Conservation (phyloP, 441 rosid species). For the Aleurites moluccanus region DNA sequence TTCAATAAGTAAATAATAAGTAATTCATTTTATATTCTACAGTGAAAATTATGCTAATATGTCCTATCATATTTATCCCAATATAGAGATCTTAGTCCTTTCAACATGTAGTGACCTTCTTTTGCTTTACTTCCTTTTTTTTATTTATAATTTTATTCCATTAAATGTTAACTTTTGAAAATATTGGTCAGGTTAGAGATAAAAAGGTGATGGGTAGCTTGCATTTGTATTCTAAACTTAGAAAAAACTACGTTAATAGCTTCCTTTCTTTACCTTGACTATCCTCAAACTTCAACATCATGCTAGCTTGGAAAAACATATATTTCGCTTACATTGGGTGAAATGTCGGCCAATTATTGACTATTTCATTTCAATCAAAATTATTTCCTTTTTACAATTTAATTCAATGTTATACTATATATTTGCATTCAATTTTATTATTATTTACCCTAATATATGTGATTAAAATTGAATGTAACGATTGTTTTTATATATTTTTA, state of each 20-base stretch:
- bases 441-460: too few species aligned
- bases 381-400: too few species aligned
- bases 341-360: constrained; percentile 20
- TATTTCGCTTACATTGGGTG: neutral
- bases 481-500: too few species aligned
- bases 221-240: neutral
- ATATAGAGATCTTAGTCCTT: too few species aligned
- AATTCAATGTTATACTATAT: too few species aligned
- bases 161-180: constrained; percentile 13
- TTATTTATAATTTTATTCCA: neutral
- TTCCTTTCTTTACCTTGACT: constrained; percentile 15
- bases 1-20: too few species aligned
- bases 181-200: neutral
- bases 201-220: constrained; percentile 1
- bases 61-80: too few species aligned
- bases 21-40: too few species aligned
- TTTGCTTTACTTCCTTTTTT: neutral
- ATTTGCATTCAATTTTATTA: too few species aligned
- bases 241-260: neutral
- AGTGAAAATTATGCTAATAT: too few species aligned
- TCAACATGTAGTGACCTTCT: neutral
- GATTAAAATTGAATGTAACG: too few species aligned
- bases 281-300: constrained; percentile 15
- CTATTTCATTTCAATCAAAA: neutral
- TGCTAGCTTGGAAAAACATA: constrained; percentile 1